Evolutionary conservation across 805 yeast genomes (phyloP), one percentile per base, ranked within the genome.

Genomic region (Sugiyamaella valdiviana): DNA sequence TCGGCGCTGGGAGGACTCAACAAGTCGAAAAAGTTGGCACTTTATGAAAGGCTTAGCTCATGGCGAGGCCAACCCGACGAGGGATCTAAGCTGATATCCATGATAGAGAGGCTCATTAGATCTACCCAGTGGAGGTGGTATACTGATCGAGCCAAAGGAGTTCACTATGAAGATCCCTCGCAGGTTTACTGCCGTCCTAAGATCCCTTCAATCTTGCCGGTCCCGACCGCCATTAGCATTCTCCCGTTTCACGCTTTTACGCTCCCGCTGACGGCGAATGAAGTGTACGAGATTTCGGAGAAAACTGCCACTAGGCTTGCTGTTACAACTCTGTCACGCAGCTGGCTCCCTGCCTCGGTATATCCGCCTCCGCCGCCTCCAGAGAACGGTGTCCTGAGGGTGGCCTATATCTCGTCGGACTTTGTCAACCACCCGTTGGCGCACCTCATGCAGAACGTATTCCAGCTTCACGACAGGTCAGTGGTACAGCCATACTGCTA

Each of bases 241-340:
- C 48, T 62, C 5, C 67, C 67, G 6, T 64, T 64, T 45, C 67
- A 63, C 36, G 61, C 67, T 1, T 64, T 64, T 42, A 63, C 66
- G 5, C 50, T 63, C 1, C 67, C 67, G 0, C 52, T 63, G 17
- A 46, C 51, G 16, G 38, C 59, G 0, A 21, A 40, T 1, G 62
- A 63, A 42, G 57, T 63, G 10, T 48, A 57, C 6, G 51, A 55
- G 14, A 60, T 63, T 7, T 54, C 59, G 6, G 61, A 60, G 36
- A 45, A 54, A 15, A 52, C 61, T 5, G 63, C 66, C 1, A 46
- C 58, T 14, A 51, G 63, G 22, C 57, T 59, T 6, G 54, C 65
- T 5, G 57, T 57, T 32, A 39, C 57, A 5, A 48, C 60, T 1
- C 44, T 53, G 32, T 49, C 54, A 3, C 63, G 56, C 39, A 42